Percentiles rank a stretch among this genome's conserved stretches.
Conservation (phyloP, 1,284 basidiomycete species). For the Wallemia hederae region DNA sequence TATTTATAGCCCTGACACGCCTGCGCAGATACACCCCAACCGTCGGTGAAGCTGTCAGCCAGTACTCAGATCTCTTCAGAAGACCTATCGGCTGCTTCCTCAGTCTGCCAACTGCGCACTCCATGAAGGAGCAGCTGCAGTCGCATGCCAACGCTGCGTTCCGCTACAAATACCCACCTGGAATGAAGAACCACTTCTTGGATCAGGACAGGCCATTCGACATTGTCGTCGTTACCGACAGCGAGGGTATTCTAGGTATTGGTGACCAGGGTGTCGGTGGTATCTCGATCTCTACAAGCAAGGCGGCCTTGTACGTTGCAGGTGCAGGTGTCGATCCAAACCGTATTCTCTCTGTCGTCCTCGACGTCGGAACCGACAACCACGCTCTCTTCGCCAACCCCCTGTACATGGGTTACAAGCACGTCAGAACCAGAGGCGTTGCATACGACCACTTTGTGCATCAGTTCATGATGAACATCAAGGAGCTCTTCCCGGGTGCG, state of each 20-base stretch:
- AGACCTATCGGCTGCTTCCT: constrained; percentile 1
- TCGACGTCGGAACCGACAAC: constrained; percentile 7
- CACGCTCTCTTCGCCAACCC: constrained; percentile 4
- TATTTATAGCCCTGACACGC: background rate
- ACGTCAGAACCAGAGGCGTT: constrained; percentile 1
- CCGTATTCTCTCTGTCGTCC: constrained; percentile 3
- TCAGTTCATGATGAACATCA: constrained; percentile 3
- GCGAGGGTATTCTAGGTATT: constrained; percentile 6
- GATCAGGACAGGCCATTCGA: constrained; percentile 1
- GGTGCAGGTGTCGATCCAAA: constrained; percentile 7
- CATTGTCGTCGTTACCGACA: constrained; percentile 6
- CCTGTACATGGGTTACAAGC: constrained; percentile 6
- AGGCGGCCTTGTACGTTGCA: constrained; percentile 4
- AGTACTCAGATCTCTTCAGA: constrained; percentile 7
- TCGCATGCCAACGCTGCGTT: constrained; percentile 1
- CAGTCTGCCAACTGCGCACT: background rate
- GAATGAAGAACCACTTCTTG: background rate
- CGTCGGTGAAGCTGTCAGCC: constrained; percentile 6
- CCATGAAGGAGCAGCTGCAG: background rate
- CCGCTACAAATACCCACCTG: background rate
- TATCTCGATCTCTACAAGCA: constrained; percentile 4
- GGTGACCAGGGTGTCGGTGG: constrained; percentile 6
- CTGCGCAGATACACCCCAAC: constrained; percentile 6
- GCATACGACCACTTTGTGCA: constrained; percentile 6
- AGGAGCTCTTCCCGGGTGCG: constrained; percentile 4